Evolutionary conservation across 768 basidiomycete species (phyloP).

Genomic region (Boletus subcaerulescens): DNA sequence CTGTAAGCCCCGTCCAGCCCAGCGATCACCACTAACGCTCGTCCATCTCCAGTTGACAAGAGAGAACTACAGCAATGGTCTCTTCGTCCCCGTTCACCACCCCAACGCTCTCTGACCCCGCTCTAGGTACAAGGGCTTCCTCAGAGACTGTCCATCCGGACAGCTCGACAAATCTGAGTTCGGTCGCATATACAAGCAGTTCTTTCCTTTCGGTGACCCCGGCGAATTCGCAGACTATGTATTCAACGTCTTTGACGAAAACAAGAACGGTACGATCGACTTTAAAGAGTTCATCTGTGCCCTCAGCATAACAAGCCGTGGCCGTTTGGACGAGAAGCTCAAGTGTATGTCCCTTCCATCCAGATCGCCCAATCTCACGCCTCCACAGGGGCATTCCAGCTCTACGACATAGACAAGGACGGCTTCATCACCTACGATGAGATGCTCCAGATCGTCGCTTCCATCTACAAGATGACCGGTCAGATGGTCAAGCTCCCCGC

Average conservation of each 20-base stretch:
- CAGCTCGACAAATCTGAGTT: conserved; percentile 96
- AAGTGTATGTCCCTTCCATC: conserved; percentile 65
- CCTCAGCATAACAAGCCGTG: conserved; percentile 90
- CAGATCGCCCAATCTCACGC: conserved; percentile 13
- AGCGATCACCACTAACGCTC: conserved; percentile 15
- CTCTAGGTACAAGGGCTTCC: conserved; percentile 95
- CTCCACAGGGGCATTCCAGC: conserved; percentile 92
- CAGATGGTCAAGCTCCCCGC: conserved; percentile 98
- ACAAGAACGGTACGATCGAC: conserved; percentile 96
- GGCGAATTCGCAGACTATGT: conserved; percentile 96
- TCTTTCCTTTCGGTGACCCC: conserved; percentile 99
- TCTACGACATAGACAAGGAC: conserved; percentile 99
- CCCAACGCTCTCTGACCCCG: conserved; percentile 9
- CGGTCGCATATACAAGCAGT: conserved; percentile 97
- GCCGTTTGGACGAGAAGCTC: conserved; percentile 94
- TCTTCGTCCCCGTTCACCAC: conserved; percentile 6
- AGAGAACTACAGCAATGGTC: conserved; percentile 95
- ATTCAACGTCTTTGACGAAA: conserved; percentile 95
- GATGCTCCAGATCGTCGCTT: conserved; percentile 97
- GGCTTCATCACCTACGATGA: conserved; percentile 98
- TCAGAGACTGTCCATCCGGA: conserved; percentile 97
- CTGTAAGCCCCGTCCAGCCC: conserved; percentile 50
- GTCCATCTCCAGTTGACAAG: conserved; percentile 75
- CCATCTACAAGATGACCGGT: conserved; percentile 99
- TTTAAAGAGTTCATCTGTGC: conserved; percentile 99